Percentiles rank a stretch among this genome's conserved stretches.
Evolutionary conservation across 2,329 filamentous ascomycete genomes (phyloP).

Genomic region (Colletotrichum falcatum): DNA sequence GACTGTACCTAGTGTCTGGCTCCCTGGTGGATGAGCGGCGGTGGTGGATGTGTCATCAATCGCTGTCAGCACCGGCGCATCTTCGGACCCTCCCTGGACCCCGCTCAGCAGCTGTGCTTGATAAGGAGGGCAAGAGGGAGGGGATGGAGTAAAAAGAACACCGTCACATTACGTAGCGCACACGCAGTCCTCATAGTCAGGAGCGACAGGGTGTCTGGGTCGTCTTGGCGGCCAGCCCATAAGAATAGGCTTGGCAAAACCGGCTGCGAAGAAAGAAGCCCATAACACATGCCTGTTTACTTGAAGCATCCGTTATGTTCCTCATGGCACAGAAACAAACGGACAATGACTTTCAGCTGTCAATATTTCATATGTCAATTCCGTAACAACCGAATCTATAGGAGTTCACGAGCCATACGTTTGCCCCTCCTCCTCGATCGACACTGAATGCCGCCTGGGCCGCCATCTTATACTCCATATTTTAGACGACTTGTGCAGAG

Average conservation of each 20-base stretch:
- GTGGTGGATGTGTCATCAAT: constrained; percentile 17
- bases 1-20: no score
- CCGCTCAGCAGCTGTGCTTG: background rate
- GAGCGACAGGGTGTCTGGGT: background rate
- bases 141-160: background rate
- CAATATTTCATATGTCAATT: background rate
- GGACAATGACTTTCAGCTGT: background rate
- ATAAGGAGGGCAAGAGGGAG: background rate
- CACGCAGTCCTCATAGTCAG: background rate
- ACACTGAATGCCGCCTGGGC: background rate
- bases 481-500: background rate
- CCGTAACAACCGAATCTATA: background rate
- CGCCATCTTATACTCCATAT: background rate
- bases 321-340: background rate
- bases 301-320: background rate
- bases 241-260: background rate
- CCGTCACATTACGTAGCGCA: background rate
- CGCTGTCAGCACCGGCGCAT: constrained; percentile 29
- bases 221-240: background rate
- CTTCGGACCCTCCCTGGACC: background rate
- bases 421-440: background rate
- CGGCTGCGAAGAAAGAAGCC: background rate
- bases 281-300: background rate
- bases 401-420: background rate
- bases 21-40: background rate